These are phyloP conservation scores for Globisporangium apiculatum DNA, from an alignment of 352 stramenopile species.

Conservation along the genomic window DNA sequence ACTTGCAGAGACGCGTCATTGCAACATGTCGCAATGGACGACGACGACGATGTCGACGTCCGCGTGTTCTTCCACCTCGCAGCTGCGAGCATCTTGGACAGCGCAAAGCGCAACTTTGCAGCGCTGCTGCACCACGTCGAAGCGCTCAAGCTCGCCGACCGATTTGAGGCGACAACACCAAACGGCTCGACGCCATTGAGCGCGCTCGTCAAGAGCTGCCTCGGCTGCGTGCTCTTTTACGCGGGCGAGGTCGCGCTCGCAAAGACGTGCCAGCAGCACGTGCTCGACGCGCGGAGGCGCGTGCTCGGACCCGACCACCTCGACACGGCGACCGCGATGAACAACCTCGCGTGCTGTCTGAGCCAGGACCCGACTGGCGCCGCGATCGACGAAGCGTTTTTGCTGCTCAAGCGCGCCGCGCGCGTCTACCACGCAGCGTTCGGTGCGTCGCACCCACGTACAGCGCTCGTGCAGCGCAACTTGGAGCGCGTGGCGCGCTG, in stretches of 20 bases:
- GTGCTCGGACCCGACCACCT: slow-evolving; percentile 26
- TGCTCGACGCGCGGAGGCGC: slow-evolving; percentile 29
- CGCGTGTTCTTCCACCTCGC: slow-evolving; percentile 47
- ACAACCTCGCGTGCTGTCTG: slow-evolving; percentile 66
- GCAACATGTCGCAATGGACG: slow-evolving; percentile 2
- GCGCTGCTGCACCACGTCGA: slow-evolving; percentile 45
- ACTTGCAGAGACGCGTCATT: no score
- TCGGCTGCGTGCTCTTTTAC: slow-evolving; percentile 58
- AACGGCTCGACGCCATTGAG: slow-evolving; percentile 21
- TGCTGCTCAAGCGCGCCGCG: slow-evolving; percentile 45
- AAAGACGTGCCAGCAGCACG: slow-evolving; percentile 45
- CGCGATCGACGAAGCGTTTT: slow-evolving; percentile 41
- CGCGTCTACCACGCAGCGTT: slow-evolving; percentile 42
- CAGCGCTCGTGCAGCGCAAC: slow-evolving; percentile 37
- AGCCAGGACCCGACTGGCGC: slow-evolving; percentile 27
- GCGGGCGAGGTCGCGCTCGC: slow-evolving; percentile 35
- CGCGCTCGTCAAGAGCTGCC: slow-evolving; percentile 36
- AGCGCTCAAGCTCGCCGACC: slow-evolving; percentile 31
- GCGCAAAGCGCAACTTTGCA: slow-evolving; percentile 34
- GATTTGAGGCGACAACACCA: slow-evolving; percentile 15
- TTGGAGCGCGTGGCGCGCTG: slow-evolving; percentile 32
- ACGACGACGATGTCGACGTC: slow-evolving; percentile 19
- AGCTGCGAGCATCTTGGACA: slow-evolving; percentile 50
- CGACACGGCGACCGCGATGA: slow-evolving; percentile 65
- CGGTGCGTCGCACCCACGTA: slow-evolving; percentile 32